These are phyloP conservation scores for Pseudopyricularia javanii DNA, from an alignment of 2,329 filamentous ascomycete species.

Conservation along the genomic window DNA sequence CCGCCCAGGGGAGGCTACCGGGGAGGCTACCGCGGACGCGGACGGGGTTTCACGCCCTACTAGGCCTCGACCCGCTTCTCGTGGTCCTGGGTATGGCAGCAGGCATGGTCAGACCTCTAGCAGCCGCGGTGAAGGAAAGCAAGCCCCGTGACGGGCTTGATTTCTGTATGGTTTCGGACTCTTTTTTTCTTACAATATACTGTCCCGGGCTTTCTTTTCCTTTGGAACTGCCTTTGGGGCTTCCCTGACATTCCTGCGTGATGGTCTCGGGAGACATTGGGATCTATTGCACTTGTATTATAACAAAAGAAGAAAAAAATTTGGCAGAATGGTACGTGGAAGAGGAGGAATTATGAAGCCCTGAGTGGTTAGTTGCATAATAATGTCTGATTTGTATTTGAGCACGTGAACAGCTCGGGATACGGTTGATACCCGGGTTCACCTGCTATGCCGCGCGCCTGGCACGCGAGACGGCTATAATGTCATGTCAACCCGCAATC, in stretches of 20 bases:
- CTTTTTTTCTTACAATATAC: neutral
- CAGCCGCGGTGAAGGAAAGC: neutral
- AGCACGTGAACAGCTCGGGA: neutral
- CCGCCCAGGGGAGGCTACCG: constrained; percentile 37
- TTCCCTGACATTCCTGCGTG: neutral
- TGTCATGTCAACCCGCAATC: too few species aligned
- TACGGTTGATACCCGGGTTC: too few species aligned
- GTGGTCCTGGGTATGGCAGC: neutral
- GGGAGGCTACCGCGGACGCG: constrained; percentile 54
- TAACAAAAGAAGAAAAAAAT: neutral
- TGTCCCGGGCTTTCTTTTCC: neutral
- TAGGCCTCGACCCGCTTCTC: constrained; percentile 20
- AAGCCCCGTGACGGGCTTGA: neutral
- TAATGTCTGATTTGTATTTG: too few species aligned
- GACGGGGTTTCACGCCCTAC: constrained; percentile 53
- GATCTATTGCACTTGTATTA: neutral
- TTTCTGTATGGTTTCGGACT: neutral
- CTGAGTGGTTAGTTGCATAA: neutral
- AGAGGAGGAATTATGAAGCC: neutral
- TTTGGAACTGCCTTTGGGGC: too few species aligned
- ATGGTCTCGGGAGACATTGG: neutral
- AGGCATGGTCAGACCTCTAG: neutral
- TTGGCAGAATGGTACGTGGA: neutral
- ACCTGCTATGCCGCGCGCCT: too few species aligned
- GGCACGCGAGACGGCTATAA: too few species aligned